phyloP scores from a whole-genome alignment of 108 stramenopile species.

The Stephanodiscus triporus region DNA sequence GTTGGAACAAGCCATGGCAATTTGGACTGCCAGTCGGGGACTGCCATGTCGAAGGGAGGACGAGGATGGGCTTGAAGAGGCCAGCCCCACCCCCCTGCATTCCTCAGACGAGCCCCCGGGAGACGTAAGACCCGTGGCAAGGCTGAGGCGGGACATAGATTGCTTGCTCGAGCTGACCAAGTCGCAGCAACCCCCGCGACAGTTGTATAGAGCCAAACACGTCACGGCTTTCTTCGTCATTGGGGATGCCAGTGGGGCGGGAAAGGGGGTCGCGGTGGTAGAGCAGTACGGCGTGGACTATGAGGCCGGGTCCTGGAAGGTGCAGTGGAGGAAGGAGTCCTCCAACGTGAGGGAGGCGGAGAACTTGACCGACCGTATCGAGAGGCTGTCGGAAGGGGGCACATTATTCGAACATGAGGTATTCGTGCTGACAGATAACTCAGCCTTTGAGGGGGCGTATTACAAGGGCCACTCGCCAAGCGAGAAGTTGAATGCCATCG shows the following conservation, averaged over 20 bases:
- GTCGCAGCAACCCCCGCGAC: background rate
- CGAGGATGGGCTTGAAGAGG: background rate
- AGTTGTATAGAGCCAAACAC: background rate
- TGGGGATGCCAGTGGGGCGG: slow-evolving; percentile 39
- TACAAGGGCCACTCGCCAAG: slow-evolving; percentile 54
- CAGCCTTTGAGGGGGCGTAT: slow-evolving; percentile 35
- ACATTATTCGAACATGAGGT: slow-evolving; percentile 11
- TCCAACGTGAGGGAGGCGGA: background rate
- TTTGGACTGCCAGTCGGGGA: no score
- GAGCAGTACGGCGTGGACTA: slow-evolving; percentile 8
- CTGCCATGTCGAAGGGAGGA: slow-evolving; percentile 22
- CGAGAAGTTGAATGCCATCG: no score
- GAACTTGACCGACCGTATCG: background rate
- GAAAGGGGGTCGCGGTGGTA: slow-evolving; percentile 28
- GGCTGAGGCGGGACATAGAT: slow-evolving; percentile 23
- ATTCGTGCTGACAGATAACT: slow-evolving; percentile 60
- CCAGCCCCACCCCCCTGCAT: background rate
- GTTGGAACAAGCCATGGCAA: background rate
- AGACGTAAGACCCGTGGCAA: slow-evolving; percentile 26
- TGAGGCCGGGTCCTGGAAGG: slow-evolving; percentile 14
- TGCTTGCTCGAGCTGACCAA: slow-evolving; percentile 7
- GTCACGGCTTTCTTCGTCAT: slow-evolving; percentile 11
- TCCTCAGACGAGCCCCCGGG: background rate
- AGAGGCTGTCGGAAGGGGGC: background rate
- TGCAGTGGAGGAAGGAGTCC: background rate